phyloP scores from a whole-genome alignment of 441 rosid species.

The Viola pubescens region DNA sequence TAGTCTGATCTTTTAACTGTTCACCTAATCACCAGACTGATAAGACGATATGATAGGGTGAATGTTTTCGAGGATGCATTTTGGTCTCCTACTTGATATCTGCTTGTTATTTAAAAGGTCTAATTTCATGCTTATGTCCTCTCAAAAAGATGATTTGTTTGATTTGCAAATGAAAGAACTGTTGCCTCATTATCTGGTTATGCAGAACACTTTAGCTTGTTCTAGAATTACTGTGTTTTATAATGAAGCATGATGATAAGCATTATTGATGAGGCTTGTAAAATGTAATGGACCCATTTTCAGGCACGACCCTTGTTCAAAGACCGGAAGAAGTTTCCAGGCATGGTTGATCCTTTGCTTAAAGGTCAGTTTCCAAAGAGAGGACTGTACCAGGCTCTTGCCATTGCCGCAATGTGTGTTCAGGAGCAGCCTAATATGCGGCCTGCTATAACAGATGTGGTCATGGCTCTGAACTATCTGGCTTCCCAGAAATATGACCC shows the following conservation, averaged over 20 bases:
- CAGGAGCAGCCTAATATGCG: slow-evolving; percentile 92
- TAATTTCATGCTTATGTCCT: background rate
- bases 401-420: slow-evolving; percentile 90
- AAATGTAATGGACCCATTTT: slow-evolving; percentile 5
- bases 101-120: background rate
- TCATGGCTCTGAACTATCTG: slow-evolving; percentile 75
- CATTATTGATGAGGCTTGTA: background rate
- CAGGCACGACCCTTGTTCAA: slow-evolving; percentile 87
- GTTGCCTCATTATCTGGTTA: background rate
- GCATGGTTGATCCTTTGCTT: slow-evolving; percentile 82
- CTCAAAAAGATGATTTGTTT: background rate
- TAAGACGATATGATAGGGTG: too few species aligned
- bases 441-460: slow-evolving; percentile 74
- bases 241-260: too few species aligned
- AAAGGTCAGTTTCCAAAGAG: slow-evolving; percentile 76
- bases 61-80: background rate
- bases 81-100: background rate
- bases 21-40: too few species aligned
- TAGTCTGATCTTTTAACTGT: background rate
- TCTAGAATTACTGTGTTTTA: too few species aligned
- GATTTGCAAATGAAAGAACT: background rate
- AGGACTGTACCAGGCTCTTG: slow-evolving; percentile 91
- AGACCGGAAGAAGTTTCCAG: slow-evolving; percentile 76
- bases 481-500: slow-evolving; percentile 75
- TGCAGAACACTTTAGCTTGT: background rate